phyloP scores from a whole-genome alignment of 1,284 basidiomycete genomes.

The Takashimella tepidaria region DNA sequence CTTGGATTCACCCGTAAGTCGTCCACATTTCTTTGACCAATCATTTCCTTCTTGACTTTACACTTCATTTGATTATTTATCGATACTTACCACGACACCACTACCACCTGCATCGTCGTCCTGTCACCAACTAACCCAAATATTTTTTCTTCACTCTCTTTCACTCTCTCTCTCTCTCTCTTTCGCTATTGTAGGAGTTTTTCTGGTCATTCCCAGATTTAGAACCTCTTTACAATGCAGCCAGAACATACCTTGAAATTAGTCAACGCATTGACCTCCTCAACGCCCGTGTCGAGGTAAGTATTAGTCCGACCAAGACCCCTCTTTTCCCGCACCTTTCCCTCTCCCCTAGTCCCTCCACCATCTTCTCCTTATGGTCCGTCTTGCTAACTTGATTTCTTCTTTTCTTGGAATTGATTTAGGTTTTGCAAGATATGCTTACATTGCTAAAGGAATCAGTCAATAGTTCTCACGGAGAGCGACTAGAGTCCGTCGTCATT shows the following conservation, averaged over 20 bases:
- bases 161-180: too few species aligned
- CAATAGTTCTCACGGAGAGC: slow-evolving; percentile 82
- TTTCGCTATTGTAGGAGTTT: slow-evolving; percentile 71
- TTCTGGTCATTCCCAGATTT: slow-evolving; percentile 91
- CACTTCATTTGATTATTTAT: too few species aligned
- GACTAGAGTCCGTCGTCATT: slow-evolving; percentile 93
- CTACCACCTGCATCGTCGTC: too few species aligned
- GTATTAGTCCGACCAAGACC: too few species aligned
- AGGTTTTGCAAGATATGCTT: slow-evolving; percentile 96
- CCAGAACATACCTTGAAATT: slow-evolving; percentile 88
- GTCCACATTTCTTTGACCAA: slow-evolving; percentile 2
- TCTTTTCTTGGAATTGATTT: slow-evolving; percentile 6
- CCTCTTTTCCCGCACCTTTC: too few species aligned
- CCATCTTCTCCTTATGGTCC: neutral
- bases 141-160: too few species aligned
- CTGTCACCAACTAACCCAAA: too few species aligned
- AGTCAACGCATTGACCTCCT: slow-evolving; percentile 88
- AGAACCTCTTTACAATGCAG: slow-evolving; percentile 90
- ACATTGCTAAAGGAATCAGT: slow-evolving; percentile 87
- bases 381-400: slow-evolving; percentile 1
- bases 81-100: too few species aligned
- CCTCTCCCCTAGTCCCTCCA: too few species aligned
- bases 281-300: slow-evolving; percentile 86
- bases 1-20: slow-evolving; percentile 78
- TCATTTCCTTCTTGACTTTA: slow-evolving; percentile 4